Evolutionary conservation across 129 eudicot genomes (phyloP), one percentile per base, ranked within the genome.

Genomic region (Flaveria ramosissima): DNA sequence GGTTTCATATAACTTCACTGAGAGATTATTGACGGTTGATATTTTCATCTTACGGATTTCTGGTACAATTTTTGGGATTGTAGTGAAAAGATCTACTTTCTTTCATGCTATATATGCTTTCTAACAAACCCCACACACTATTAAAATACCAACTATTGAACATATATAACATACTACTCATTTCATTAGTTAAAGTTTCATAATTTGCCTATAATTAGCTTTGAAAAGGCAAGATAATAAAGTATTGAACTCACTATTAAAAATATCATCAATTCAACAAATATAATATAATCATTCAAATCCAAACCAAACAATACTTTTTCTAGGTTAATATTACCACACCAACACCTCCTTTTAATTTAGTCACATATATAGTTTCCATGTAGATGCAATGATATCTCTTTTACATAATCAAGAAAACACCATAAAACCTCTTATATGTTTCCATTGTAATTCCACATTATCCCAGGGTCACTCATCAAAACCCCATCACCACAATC

Each of bases 401-500:
- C 43, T 14, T 16, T 71, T n/a, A 30, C 46, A 46, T 57, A 50
- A 64, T 64, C 63, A 48, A 64, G 62, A 63, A 64, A 68, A 64
- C 80, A 64, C 73, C 43, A 64, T 64, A n/a, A 50, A 64, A 39
- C 20, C 48, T 64, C 80, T 63, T 64, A 59, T 27, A 56, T 13
- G 11, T 78, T 70, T 56, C 36, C 69, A 56, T 81, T 78, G 74
- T 77, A 83, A 74, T 89, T 84, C 97, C 92, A 81, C 69, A 85
- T 56, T 51, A 67, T 77, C 45, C 80, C 88, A 17, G 75, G 52
- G 71, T 85, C 86, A n/a, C 89, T 89, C 88, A 93, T 81, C 62
- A 85, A 82, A 75, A 80, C 86, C 88, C 93, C 90, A 70, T 83
- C 84, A 52, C 88, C 83, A 70, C 82, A 77, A 78, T 89, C 98